Percentiles rank a stretch among this genome's conserved stretches.
Evolutionary conservation across 1,284 basidiomycete species (phyloP).

Genomic region (Agroathelia rolfsii): DNA sequence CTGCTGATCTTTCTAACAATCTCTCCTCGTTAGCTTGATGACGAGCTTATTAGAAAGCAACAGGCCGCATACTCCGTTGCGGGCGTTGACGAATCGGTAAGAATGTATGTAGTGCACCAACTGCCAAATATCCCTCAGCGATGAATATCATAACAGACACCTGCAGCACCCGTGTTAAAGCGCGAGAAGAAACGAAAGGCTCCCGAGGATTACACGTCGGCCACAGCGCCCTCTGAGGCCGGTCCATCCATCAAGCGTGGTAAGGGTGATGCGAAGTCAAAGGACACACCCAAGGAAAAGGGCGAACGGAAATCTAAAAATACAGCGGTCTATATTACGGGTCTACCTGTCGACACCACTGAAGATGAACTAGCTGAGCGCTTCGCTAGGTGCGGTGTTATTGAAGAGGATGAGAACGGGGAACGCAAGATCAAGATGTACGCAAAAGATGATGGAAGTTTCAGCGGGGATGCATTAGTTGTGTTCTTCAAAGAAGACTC

Average conservation of each 20-base stretch:
- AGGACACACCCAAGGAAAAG: slow-evolving; percentile 26
- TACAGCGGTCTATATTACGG: slow-evolving; percentile 88
- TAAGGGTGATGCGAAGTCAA: slow-evolving; percentile 40
- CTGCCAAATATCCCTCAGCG: slow-evolving; percentile 14
- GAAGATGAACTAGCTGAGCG: slow-evolving; percentile 67
- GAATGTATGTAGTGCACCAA: slow-evolving; percentile 20
- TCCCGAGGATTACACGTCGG: slow-evolving; percentile 64
- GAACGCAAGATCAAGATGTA: slow-evolving; percentile 92
- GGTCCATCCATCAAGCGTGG: slow-evolving; percentile 56
- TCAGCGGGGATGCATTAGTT: slow-evolving; percentile 92
- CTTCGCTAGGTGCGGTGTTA: slow-evolving; percentile 86
- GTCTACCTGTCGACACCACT: slow-evolving; percentile 74
- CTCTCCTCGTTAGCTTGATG: slow-evolving; percentile 49
- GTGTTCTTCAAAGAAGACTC: slow-evolving; percentile 98
- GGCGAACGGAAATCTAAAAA: slow-evolving; percentile 66
- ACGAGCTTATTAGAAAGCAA: slow-evolving; percentile 74
- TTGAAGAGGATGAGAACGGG: slow-evolving; percentile 86
- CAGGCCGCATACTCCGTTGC: slow-evolving; percentile 87
- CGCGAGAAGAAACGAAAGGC: slow-evolving; percentile 79
- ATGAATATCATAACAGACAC: slow-evolving; percentile 41
- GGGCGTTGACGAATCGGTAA: slow-evolving; percentile 86
- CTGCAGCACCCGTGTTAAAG: slow-evolving; percentile 74
- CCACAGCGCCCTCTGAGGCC: slow-evolving; percentile 31
- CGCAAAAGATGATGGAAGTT: slow-evolving; percentile 78
- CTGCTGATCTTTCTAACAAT: slow-evolving; percentile 3